Percentiles rank a stretch among this genome's conserved stretches.
Conservation (phyloP, 2,329 filamentous ascomycete species). For the Cordyceps farinosa region DNA sequence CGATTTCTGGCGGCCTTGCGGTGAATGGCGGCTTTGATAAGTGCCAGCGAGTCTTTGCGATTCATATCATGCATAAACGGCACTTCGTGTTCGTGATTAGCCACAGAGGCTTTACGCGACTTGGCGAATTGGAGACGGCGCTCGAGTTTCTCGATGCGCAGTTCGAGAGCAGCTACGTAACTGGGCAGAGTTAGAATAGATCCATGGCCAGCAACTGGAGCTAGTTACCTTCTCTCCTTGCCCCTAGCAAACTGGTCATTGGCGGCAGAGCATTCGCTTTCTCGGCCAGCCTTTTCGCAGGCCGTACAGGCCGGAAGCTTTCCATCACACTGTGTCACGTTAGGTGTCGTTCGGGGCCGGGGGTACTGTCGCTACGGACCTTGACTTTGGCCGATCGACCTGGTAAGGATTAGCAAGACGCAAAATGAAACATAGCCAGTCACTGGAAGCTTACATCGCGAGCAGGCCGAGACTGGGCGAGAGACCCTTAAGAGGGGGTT, state of each 20-base stretch:
- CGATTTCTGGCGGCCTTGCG: slow-evolving; percentile 60
- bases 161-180: slow-evolving; percentile 93
- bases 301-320: slow-evolving; percentile 93
- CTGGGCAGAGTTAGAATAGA: slow-evolving; percentile 35
- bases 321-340: slow-evolving; percentile 68
- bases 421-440: background rate
- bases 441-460: slow-evolving; percentile 55
- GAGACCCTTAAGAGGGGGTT: slow-evolving; percentile 68
- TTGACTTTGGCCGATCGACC: slow-evolving; percentile 90
- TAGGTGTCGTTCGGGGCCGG: background rate
- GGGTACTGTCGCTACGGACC: slow-evolving; percentile 37
- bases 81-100: slow-evolving; percentile 59
- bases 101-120: slow-evolving; percentile 67
- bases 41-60: slow-evolving; percentile 61
- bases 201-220: slow-evolving; percentile 14
- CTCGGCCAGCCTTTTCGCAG: slow-evolving; percentile 85
- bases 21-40: slow-evolving; percentile 59
- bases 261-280: slow-evolving; percentile 84
- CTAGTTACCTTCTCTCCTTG: slow-evolving; percentile 75
- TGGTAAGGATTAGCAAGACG: slow-evolving; percentile 28
- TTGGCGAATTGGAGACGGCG: slow-evolving; percentile 68
- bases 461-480: slow-evolving; percentile 75
- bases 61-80: slow-evolving; percentile 42
- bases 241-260: slow-evolving; percentile 95
- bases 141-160: slow-evolving; percentile 83